Evolutionary conservation across 2,329 filamentous ascomycete species (phyloP), one percentile per base, ranked within the genome.

Genomic region (Diaporthe sp.): DNA sequence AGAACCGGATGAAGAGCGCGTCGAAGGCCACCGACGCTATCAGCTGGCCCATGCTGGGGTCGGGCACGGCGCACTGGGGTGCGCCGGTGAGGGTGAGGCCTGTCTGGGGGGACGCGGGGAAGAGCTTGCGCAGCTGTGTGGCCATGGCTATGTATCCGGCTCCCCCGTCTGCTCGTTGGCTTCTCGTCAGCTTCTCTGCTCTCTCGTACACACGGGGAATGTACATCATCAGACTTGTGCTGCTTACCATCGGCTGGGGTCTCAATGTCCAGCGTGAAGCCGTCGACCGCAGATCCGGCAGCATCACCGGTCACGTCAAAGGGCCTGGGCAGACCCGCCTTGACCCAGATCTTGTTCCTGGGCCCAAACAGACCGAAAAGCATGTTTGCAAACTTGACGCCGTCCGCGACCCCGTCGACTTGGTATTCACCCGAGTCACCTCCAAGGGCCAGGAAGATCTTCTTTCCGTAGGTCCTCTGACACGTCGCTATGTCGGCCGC

Each of bases 1-100:
- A 88, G 79, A 88, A 88, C 80, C 88, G 86, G 68, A 88, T 79
- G 78, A 85, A 87, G 53, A 88, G 81, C 50, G 84, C 84, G 75
- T 88, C 86, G 75, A 88, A 85, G 58, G 73, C 50, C 55, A 75
- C 74, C 5, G 77, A 53, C 27, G 70, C 44, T 12, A 82, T 77
- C 17, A 78, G 75, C 66, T 72, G 78, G 39, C 71, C 69, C 37
- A 82, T 72, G 75, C 82, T 78, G 55, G 83, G 81, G 70, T 83
- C 78, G 15, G 83, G 80, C 51, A 88, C 84, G 76, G 86, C 78
- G 8, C 87, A 88, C 76, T 88, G 84, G 30, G 86, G 86, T 37
- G 86, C 85, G 72, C 81, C 86, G 8, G 85, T 84, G 63, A 88
- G 82, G 77, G 84, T 80, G 53, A 84, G 72, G 1, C 77, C 78